Conservation (phyloP, 2,329 filamentous ascomycete species). For the Colletotrichum camelliae region DNA sequence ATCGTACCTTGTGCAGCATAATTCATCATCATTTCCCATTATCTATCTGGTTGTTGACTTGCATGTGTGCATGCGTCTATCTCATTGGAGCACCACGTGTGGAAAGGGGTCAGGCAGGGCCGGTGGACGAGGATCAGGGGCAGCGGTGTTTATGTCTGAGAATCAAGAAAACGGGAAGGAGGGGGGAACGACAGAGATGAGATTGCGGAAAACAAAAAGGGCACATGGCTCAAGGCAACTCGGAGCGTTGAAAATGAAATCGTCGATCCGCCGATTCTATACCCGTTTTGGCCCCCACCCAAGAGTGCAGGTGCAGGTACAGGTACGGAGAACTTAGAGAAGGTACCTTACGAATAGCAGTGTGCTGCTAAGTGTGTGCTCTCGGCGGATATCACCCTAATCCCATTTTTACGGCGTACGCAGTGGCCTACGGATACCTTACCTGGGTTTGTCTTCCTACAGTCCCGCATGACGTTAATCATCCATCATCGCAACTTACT, state of each 20-base stretch:
- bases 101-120: background rate
- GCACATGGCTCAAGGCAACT: background rate
- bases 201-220: background rate
- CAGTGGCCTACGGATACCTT: background rate
- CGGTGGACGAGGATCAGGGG: background rate
- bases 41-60: background rate
- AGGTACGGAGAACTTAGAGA: too few species aligned
- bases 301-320: background rate
- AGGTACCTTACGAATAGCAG: background rate
- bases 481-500: background rate
- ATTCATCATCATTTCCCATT: background rate
- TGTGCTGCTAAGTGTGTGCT: background rate
- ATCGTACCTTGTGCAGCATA: background rate
- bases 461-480: constrained; percentile 1
- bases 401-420: background rate
- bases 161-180: background rate
- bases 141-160: background rate
- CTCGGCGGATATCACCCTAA: background rate
- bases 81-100: background rate
- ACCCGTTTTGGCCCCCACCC: constrained; percentile 1
- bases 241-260: background rate
- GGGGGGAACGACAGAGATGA: background rate
- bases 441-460: background rate
- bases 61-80: background rate
- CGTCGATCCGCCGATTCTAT: background rate